Evolutionary conservation across 2,329 filamentous ascomycete species (phyloP).

Genomic region (Penicillium sp.): DNA sequence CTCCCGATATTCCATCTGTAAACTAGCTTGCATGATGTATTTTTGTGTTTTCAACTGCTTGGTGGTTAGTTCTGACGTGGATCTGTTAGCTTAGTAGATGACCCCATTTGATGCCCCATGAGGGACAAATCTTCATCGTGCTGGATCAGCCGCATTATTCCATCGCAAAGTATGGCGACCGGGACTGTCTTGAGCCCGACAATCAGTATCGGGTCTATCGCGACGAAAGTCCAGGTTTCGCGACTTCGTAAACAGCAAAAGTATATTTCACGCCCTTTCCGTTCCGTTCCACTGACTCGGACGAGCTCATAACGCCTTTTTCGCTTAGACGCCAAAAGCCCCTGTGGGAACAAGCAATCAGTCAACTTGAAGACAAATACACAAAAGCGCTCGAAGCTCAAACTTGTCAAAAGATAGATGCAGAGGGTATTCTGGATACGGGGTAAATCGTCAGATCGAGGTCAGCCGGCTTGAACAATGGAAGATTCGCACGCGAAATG

Average conservation of each 20-base stretch:
- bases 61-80: too few species aligned
- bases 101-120: too few species aligned
- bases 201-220: background rate
- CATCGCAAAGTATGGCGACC: background rate
- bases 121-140: too few species aligned
- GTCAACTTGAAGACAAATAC: background rate
- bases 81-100: too few species aligned
- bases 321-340: background rate
- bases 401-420: background rate
- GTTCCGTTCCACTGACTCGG: background rate
- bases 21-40: too few species aligned
- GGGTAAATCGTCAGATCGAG: background rate
- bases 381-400: background rate
- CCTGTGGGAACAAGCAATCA: background rate
- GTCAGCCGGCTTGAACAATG: background rate
- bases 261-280: background rate
- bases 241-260: background rate
- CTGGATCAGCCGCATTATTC: background rate
- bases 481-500: background rate
- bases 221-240: background rate
- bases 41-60: too few species aligned
- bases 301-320: background rate
- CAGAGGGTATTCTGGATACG: background rate
- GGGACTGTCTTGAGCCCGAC: too few species aligned
- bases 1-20: too few species aligned